Percentiles rank a stretch among this genome's conserved stretches.
These are phyloP conservation scores for Carpinus fangiana DNA, from an alignment of 306 rosid species.

Conservation along the genomic window DNA sequence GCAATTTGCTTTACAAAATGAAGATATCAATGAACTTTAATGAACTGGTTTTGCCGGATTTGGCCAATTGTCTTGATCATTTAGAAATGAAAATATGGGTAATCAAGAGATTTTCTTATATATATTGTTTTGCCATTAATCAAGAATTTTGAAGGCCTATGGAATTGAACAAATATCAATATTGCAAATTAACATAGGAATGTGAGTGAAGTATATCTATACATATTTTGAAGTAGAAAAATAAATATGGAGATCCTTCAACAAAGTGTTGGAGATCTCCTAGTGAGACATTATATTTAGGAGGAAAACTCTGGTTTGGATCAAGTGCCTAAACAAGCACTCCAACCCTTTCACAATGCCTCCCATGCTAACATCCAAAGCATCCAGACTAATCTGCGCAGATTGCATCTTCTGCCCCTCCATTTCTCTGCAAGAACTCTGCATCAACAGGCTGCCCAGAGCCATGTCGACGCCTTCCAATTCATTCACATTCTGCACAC, in stretches of 20 bases:
- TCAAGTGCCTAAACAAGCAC: constrained; percentile 64
- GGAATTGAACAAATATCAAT: too few relatives aligned
- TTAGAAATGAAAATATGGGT: too few relatives aligned
- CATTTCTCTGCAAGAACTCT: constrained; percentile 28
- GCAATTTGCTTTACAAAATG: too few relatives aligned
- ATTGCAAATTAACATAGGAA: too few relatives aligned
- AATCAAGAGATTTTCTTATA: too few relatives aligned
- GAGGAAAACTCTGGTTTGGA: constrained; percentile 60
- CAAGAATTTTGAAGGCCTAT: too few relatives aligned
- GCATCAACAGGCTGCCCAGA: constrained; percentile 35
- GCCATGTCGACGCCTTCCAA: constrained; percentile 60
- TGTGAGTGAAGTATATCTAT: background rate
- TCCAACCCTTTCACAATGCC: constrained; percentile 58
- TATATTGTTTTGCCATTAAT: too few relatives aligned
- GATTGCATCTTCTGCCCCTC: constrained; percentile 44
- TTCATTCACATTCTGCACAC: constrained; percentile 42
- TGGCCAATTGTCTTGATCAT: too few relatives aligned
- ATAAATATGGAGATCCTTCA: constrained; percentile 34
- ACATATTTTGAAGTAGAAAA: constrained; percentile 10
- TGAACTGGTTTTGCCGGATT: too few relatives aligned
- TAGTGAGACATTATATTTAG: constrained; percentile 56
- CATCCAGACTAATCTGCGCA: constrained; percentile 47
- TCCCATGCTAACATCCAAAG: constrained; percentile 44
- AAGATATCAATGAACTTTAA: too few relatives aligned
- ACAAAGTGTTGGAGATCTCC: constrained; percentile 2